phyloP scores from a whole-genome alignment of 176 grass and related monocot genomes.

The Calamus simplicifolius region DNA sequence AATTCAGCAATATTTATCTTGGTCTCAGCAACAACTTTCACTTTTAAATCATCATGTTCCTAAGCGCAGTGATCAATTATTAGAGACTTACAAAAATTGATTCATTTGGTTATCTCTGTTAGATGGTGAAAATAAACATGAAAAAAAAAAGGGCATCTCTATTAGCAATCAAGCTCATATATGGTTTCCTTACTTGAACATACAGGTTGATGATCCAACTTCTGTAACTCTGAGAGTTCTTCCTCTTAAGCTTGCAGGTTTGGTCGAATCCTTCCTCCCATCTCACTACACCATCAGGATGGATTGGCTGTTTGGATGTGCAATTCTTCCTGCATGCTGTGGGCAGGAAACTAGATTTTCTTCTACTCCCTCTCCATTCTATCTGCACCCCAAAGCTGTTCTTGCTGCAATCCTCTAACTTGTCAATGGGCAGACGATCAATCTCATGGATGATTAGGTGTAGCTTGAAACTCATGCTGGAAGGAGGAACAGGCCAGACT shows the following conservation, averaged over 20 bases:
- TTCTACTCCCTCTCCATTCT: conserved; percentile 27
- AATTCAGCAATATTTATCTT: conserved; percentile 29
- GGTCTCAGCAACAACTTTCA: conserved; percentile 3
- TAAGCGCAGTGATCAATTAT: not conserved
- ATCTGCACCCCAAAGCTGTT: conserved; percentile 15
- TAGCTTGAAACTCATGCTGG: conserved; percentile 10
- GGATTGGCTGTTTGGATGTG: conserved; percentile 20
- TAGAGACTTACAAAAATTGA: too few species aligned
- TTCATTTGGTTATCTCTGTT: too few species aligned
- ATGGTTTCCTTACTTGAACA: conserved; percentile 24
- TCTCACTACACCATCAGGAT: conserved; percentile 1
- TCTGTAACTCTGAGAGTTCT: conserved; percentile 13
- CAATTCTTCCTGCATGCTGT: conserved; percentile 7
- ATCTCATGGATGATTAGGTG: conserved; percentile 15
- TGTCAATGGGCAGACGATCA: not conserved
- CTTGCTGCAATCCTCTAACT: conserved; percentile 9
- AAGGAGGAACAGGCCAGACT: not conserved
- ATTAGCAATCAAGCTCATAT: not conserved
- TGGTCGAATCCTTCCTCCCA: conserved; percentile 33
- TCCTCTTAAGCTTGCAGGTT: conserved; percentile 17
- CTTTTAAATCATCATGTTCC: conserved; percentile 3
- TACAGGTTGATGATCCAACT: conserved; percentile 27
- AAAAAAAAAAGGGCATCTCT: not conserved
- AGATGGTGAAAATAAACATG: not conserved
- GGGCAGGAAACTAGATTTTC: conserved; percentile 10